Base-by-base conservation (phyloP, 2,329 filamentous ascomycete species). In the Pseudogymnoascus sp. region DNA sequence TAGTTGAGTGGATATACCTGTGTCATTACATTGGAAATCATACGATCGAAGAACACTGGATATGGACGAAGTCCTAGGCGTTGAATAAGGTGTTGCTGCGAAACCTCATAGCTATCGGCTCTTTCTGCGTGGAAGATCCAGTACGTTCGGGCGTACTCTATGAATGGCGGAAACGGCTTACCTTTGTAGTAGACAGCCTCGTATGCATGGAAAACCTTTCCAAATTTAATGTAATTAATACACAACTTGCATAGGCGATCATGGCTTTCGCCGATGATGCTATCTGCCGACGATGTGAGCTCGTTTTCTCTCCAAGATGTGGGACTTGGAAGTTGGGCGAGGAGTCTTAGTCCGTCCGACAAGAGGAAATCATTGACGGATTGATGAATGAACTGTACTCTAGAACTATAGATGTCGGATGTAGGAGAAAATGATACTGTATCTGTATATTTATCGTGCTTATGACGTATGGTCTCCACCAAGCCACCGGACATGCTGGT, bases 331-430 rank as follows among this genome's bases (percentile, higher is more conserved):
- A 12, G 11, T 14, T 12, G 35, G 8, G n/a, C 28, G 12, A 59
- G 16, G 3, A 31, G 5, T 1, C 4, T 38, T 11, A 59, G 37
- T n/a, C 55, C 37, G 16, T 16, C 55, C 3, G 31, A 23, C 3
- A 35, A 5, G 9, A 59, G 31, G 11, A 59, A 59, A 59, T 59
- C 55, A 4, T 38, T 38, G 18, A 59, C 11, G 8, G 55, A 59
- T 38, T 60, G 52, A 25, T 75, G 72, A 60, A 75, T 73, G 40
- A 75, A 78, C 63, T 78, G 77, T 12, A 77, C 73, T 0, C 64
- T 71, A 43, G n/a, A 18, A 40, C 7, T 2, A 37, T 37, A 6
- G n/a, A 61, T 55, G 35, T 35, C 21, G 3, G 35, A n/a, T 28
- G 25, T 28, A 28, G 1, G 5, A 28, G 25, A 6, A 7, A 28